Evolutionary conservation across 208 protist species (phyloP).

Genomic region (Crithidia expoeki): DNA sequence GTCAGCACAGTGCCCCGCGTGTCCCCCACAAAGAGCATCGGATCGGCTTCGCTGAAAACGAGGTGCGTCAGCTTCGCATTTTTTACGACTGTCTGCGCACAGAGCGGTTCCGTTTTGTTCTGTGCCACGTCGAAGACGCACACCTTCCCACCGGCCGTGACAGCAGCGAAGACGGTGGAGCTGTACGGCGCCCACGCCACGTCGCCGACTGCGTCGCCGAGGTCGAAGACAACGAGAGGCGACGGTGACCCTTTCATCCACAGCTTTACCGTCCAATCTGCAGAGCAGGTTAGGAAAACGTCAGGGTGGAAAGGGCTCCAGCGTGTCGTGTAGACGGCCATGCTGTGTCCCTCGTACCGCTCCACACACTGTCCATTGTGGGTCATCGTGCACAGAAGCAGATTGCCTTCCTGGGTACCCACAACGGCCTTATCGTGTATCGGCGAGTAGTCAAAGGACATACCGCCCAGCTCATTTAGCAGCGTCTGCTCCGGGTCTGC

Average conservation of each 20-base stretch:
- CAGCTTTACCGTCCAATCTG: slow-evolving; percentile 98
- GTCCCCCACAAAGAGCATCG: slow-evolving; percentile 96
- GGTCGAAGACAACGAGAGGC: slow-evolving; percentile 96
- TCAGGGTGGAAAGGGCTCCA: slow-evolving; percentile 97
- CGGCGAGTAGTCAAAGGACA: slow-evolving; percentile 96
- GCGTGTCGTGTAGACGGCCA: slow-evolving; percentile 94
- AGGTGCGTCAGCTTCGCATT: slow-evolving; percentile 97
- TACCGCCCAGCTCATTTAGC: slow-evolving; percentile 92
- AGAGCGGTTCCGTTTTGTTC: slow-evolving; percentile 97
- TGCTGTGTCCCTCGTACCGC: slow-evolving; percentile 93
- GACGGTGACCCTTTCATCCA: slow-evolving; percentile 90
- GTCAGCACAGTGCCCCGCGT: slow-evolving; percentile 94
- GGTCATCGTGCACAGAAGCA: slow-evolving; percentile 96
- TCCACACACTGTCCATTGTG: slow-evolving; percentile 96
- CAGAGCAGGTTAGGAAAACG: slow-evolving; percentile 95
- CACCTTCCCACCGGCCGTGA: slow-evolving; percentile 96
- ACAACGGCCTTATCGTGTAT: slow-evolving; percentile 91
- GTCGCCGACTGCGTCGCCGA: slow-evolving; percentile 95
- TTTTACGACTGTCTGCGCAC: slow-evolving; percentile 95
- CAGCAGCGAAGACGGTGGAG: slow-evolving; percentile 96
- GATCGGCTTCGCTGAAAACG: slow-evolving; percentile 92
- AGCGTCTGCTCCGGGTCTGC: slow-evolving; percentile 87
- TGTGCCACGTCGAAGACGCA: slow-evolving; percentile 92
- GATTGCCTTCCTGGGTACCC: slow-evolving; percentile 96
- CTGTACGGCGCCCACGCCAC: slow-evolving; percentile 97